These are phyloP conservation scores for Croton laevigatus DNA, from an alignment of 441 rosid species.

Conservation along the genomic window DNA sequence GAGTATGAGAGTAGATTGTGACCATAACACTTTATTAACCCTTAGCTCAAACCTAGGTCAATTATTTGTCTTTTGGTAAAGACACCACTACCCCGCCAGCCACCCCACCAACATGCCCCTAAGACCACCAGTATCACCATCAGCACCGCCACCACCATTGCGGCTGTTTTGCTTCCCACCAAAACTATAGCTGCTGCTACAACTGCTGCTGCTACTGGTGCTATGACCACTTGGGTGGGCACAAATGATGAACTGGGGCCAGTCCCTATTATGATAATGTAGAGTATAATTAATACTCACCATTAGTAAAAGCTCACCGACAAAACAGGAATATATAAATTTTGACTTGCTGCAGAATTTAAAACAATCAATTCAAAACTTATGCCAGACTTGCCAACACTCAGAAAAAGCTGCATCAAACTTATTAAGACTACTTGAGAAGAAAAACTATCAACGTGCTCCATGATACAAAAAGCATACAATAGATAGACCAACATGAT, in stretches of 20 bases:
- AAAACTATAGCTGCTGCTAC: slow-evolving; percentile 72
- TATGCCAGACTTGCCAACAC: background rate
- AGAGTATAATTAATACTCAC: slow-evolving; percentile 34
- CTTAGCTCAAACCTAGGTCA: slow-evolving; percentile 58
- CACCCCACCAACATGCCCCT: slow-evolving; percentile 82
- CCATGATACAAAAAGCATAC: background rate
- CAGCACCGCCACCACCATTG: slow-evolving; percentile 61
- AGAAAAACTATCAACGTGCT: slow-evolving; percentile 7
- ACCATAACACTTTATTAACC: slow-evolving; percentile 24
- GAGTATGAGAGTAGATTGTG: slow-evolving; percentile 15
- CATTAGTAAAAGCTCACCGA: slow-evolving; percentile 12
- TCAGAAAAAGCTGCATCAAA: background rate
- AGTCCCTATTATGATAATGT: slow-evolving; percentile 80
- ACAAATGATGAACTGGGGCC: slow-evolving; percentile 78
- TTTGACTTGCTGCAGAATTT: slow-evolving; percentile 10
- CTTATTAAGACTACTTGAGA: background rate
- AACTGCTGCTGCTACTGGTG: slow-evolving; percentile 65
- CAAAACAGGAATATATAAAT: slow-evolving; percentile 5
- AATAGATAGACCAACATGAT: background rate
- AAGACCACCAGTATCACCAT: slow-evolving; percentile 73
- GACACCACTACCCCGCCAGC: slow-evolving; percentile 68
- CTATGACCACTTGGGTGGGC: slow-evolving; percentile 79
- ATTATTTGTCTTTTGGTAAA: slow-evolving; percentile 53
- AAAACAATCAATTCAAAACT: slow-evolving; percentile 3
- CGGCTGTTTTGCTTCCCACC: slow-evolving; percentile 57